Conservation (phyloP, 768 basidiomycete species). For the Amylocystis lapponica region DNA sequence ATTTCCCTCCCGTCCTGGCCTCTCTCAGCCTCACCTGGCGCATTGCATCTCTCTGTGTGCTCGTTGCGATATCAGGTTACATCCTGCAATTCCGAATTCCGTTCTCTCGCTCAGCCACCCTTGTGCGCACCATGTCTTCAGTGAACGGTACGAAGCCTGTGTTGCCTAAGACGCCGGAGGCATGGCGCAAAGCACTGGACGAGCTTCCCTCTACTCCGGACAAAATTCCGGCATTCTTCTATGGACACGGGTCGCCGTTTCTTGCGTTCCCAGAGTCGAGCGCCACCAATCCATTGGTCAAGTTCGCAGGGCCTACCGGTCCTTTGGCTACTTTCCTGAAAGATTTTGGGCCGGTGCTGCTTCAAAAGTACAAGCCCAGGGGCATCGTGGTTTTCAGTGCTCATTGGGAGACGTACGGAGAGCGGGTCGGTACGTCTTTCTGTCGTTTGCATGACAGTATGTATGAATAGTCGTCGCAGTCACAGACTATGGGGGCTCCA, state of each 20-base stretch:
- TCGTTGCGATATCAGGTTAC: conserved; percentile 10
- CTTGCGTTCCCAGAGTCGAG: conserved; percentile 33
- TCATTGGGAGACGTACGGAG: conserved; percentile 67
- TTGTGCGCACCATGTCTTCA: conserved; percentile 12
- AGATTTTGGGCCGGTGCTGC: conserved; percentile 57
- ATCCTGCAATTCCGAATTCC: conserved; percentile 8
- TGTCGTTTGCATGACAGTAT: neutral
- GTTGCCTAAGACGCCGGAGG: conserved; percentile 31
- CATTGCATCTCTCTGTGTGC: conserved; percentile 1
- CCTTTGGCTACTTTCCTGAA: conserved; percentile 53
- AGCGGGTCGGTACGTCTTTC: conserved; percentile 44
- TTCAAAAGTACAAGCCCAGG: conserved; percentile 69
- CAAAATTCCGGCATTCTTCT: conserved; percentile 74
- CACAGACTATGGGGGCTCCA: conserved; percentile 71
- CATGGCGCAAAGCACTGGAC: conserved; percentile 50
- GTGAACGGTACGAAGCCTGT: conserved; percentile 5
- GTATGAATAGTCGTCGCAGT: conserved; percentile 33
- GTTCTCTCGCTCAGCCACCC: conserved; percentile 11
- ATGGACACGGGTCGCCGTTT: conserved; percentile 62
- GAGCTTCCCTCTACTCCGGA: conserved; percentile 48
- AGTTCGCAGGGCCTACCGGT: conserved; percentile 41
- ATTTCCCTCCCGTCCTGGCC: neutral
- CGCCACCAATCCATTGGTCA: conserved; percentile 7
- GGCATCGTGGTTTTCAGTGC: conserved; percentile 81
- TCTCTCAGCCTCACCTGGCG: neutral